Conservation (phyloP, 345 rosid species). For the Eucalyptus marginata region DNA sequence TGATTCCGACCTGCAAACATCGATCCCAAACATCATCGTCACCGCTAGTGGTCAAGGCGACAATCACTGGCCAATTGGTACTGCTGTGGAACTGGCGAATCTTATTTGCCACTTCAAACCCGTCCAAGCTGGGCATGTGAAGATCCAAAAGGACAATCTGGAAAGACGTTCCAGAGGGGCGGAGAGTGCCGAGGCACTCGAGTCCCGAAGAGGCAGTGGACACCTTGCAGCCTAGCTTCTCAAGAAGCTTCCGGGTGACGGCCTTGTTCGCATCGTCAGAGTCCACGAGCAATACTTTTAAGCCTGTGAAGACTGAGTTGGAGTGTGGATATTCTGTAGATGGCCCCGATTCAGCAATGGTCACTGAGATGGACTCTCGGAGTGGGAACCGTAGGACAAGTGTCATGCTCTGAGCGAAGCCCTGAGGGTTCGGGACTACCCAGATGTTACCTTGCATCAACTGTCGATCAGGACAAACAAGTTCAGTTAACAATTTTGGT, state of each 20-base stretch:
- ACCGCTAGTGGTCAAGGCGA: conserved; percentile 46
- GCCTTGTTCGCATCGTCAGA: conserved; percentile 61
- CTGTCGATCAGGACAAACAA: conserved; percentile 14
- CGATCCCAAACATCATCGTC: conserved; percentile 55
- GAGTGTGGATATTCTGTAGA: conserved; percentile 44
- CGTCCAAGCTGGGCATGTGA: conserved; percentile 68
- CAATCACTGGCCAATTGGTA: conserved; percentile 48
- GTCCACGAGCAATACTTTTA: conserved; percentile 70
- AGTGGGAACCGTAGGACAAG: conserved; percentile 60
- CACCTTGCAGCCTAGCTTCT: conserved; percentile 79
- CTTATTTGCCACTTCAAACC: conserved; percentile 71
- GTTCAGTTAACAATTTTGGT: not conserved
- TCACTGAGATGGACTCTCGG: conserved; percentile 24
- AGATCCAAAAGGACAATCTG: conserved; percentile 73
- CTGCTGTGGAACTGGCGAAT: conserved; percentile 51
- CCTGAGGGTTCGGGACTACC: conserved; percentile 39
- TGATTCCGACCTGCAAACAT: conserved; percentile 61
- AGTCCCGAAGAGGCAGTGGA: conserved; percentile 57
- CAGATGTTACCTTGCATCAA: conserved; percentile 87
- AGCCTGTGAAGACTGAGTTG: conserved; percentile 47
- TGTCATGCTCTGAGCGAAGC: conserved; percentile 61
- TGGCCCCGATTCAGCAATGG: conserved; percentile 32
- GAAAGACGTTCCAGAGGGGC: conserved; percentile 34
- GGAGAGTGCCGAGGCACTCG: conserved; percentile 54
- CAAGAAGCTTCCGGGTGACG: conserved; percentile 69